A percentile compares a stretch with the other conserved stretches of the same genome.
Evolutionary conservation across 106 monocot species (phyloP).

Genomic region (Vanilla planifolia): DNA sequence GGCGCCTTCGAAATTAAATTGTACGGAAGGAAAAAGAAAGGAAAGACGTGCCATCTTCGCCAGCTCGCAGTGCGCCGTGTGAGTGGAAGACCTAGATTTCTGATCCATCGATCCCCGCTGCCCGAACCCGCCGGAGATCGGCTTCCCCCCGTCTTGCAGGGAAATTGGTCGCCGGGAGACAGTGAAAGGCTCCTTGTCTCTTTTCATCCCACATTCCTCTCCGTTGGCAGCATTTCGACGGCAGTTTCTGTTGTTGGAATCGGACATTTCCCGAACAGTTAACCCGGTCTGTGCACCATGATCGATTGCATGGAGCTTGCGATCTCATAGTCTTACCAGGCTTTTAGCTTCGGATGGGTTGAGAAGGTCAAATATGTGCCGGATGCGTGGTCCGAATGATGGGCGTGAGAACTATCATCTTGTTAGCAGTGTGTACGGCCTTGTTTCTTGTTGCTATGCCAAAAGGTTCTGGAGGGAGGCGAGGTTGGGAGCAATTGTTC

Average conservation of each 20-base stretch:
- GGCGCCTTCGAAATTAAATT: no score
- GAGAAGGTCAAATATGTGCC: neutral
- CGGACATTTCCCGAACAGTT: neutral
- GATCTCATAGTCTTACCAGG: neutral
- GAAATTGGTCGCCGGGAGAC: neutral
- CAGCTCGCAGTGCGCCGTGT: neutral
- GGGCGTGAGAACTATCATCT: neutral
- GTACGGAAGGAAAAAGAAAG: neutral
- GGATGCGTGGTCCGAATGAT: neutral
- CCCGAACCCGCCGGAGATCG: neutral
- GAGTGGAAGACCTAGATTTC: slow-evolving; percentile 9
- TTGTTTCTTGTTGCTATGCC: neutral
- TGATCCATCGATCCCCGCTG: neutral
- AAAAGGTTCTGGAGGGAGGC: neutral
- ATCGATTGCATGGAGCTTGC: neutral
- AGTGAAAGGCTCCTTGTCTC: neutral
- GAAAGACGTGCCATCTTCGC: neutral
- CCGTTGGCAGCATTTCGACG: neutral
- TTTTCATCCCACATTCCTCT: neutral
- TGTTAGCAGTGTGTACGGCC: neutral
- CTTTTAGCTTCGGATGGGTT: neutral
- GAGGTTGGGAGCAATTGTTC: neutral
- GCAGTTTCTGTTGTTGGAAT: neutral
- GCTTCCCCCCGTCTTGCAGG: neutral
- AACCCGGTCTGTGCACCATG: neutral